Conservation (phyloP, 805 yeast species). For the Metschnikowia cerradonensis region DNA sequence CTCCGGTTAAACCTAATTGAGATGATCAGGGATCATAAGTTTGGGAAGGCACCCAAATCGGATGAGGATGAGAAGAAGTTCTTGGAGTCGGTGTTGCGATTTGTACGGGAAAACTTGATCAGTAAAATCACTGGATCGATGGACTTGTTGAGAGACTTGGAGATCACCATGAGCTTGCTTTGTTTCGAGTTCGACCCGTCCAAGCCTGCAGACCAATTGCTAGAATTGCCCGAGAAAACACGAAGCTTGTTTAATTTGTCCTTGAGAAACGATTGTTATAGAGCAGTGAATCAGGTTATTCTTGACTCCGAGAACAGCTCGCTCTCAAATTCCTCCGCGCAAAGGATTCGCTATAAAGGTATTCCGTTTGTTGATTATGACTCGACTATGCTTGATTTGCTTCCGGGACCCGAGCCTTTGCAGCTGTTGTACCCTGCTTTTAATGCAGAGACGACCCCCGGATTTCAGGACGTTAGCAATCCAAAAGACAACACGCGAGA, state of each 20-base stretch:
- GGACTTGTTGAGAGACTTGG: conserved; percentile 65
- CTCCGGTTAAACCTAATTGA: conserved; percentile 74
- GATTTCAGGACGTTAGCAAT: background rate
- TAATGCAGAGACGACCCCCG: background rate
- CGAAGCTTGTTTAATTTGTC: conserved; percentile 54
- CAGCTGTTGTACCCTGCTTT: background rate
- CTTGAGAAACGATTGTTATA: conserved; percentile 61
- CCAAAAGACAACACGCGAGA: background rate
- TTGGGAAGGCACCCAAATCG: conserved; percentile 3
- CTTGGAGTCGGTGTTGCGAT: conserved; percentile 49
- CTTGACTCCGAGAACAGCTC: conserved; percentile 31
- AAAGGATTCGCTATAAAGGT: conserved; percentile 9
- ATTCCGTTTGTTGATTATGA: conserved; percentile 3
- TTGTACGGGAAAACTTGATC: conserved; percentile 61
- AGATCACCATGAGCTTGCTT: conserved; percentile 77
- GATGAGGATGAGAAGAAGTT: conserved; percentile 40
- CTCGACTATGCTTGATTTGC: conserved; percentile 3
- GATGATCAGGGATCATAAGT: conserved; percentile 58
- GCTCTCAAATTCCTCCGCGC: background rate
- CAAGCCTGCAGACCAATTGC: conserved; percentile 30
- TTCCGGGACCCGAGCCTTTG: background rate
- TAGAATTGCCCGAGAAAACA: conserved; percentile 52
- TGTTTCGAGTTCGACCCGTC: conserved; percentile 45
- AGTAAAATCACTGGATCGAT: conserved; percentile 56
- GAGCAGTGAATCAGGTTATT: conserved; percentile 65